Evolutionary conservation across 192 early-diverging fungal species (phyloP).

Genomic region (Gryganskiella cystojenkinii): DNA sequence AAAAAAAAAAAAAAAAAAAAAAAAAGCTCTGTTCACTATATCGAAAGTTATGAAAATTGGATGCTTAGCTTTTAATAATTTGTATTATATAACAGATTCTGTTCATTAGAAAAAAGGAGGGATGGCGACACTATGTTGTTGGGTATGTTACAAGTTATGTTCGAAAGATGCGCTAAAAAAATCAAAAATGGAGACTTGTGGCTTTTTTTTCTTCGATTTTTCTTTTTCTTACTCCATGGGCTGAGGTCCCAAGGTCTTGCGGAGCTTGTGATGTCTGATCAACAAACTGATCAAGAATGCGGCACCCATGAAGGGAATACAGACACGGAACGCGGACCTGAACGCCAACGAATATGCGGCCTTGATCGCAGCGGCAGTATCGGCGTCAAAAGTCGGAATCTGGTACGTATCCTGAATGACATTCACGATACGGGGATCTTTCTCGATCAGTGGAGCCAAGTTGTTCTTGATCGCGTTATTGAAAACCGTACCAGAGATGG

Average conservation of each 20-base stretch:
- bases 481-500: slow-evolving; percentile 52
- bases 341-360: slow-evolving; percentile 60
- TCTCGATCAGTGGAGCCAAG: slow-evolving; percentile 4
- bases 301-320: slow-evolving; percentile 59
- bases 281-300: slow-evolving; percentile 54
- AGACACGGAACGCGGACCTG: slow-evolving; percentile 60
- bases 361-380: slow-evolving; percentile 45
- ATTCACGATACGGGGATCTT: slow-evolving; percentile 1
- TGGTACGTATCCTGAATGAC: slow-evolving; percentile 35
- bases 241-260: slow-evolving; percentile 16
- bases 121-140: too few relatives aligned
- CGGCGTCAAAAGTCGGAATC: slow-evolving; percentile 28
- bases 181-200: background rate
- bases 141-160: slow-evolving; percentile 11
- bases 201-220: background rate
- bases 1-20: slow-evolving; percentile 11
- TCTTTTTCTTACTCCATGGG: slow-evolving; percentile 23
- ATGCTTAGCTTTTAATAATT: slow-evolving; percentile 1
- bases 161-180: background rate
- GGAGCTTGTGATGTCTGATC: slow-evolving; percentile 47
- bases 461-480: slow-evolving; percentile 51
- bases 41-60: background rate
- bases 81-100: too few relatives aligned
- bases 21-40: background rate
- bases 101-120: too few relatives aligned